phyloP scores from a whole-genome alignment of 2,329 filamentous ascomycete species.

The Claviceps quebecensis region DNA sequence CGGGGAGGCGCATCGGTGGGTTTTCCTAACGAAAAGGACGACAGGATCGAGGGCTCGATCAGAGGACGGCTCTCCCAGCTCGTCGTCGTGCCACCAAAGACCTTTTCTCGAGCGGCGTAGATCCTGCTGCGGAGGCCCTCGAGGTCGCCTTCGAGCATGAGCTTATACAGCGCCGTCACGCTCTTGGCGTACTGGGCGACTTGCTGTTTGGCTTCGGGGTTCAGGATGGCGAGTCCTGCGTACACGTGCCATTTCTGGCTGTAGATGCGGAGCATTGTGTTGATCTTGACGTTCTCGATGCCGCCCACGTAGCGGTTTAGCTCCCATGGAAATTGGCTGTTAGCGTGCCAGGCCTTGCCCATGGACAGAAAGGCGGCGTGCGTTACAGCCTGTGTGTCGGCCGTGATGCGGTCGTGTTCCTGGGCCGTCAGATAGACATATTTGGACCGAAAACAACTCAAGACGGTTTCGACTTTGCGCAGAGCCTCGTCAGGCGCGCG shows the following conservation, averaged over 20 bases:
- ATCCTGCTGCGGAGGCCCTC: constrained; percentile 63
- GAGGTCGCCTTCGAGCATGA: constrained; percentile 80
- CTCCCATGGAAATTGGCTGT: constrained; percentile 94
- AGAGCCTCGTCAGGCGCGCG: constrained; percentile 68
- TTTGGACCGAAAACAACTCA: constrained; percentile 73
- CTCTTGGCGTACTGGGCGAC: constrained; percentile 88
- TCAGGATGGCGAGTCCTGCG: constrained; percentile 89
- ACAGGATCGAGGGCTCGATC: constrained; percentile 70
- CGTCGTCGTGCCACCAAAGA: constrained; percentile 44
- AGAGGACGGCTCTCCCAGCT: constrained; percentile 51
- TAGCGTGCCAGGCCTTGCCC: constrained; percentile 95
- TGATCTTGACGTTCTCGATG: constrained; percentile 99
- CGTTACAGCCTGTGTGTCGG: constrained; percentile 94
- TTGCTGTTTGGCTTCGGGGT: constrained; percentile 81
- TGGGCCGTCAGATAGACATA: constrained; percentile 75
- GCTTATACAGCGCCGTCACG: constrained; percentile 88
- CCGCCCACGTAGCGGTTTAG: constrained; percentile 89
- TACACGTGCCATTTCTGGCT: constrained; percentile 99
- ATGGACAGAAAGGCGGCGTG: constrained; percentile 95
- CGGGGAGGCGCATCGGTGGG: constrained; percentile 42
- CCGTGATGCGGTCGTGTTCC: constrained; percentile 91
- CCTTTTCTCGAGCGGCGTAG: constrained; percentile 48
- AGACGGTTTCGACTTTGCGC: constrained; percentile 62
- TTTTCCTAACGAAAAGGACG: constrained; percentile 73
- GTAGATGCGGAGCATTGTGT: constrained; percentile 93